Base-by-base conservation (phyloP, 306 rosid genomes). In the Sicyos baderoa region DNA sequence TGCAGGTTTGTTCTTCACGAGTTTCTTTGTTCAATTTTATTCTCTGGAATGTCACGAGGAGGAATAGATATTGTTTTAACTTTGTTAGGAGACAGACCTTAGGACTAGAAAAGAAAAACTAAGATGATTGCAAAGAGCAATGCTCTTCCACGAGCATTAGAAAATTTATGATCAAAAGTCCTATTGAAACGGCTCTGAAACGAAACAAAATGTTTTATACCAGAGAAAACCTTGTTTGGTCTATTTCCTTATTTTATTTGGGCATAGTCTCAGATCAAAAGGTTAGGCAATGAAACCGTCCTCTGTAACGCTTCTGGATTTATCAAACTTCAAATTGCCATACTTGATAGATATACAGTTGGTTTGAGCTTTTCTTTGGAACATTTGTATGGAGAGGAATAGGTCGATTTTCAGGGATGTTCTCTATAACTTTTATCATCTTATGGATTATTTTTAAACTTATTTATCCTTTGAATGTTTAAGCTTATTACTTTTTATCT, bases 1-100 rank as follows among this genome's bases (percentile, higher is more conserved):
- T 94, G 99, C 49, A 90, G 98, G 97, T 82, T 49, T 60, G 89
- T 75, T 55, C 60, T 12, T 1, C 6, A 22, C 47, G 11, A 58
- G 32, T 17, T 17, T 72, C 64, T n/a, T 17, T 42, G 44, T n/a
- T 66, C 67, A 25, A 62, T 40, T 19, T 61, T 37, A 6, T 47
- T 45, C 54, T 9, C 0, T 47, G 14, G 45, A 15, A 23, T 45
- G 37, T 21, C 40, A 18, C 21, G 11, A 65, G 54, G 23, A 48
- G 56, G 15, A 23, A 48, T 5, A 5, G 1, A 37, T 37, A 37
- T 37, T 37, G 44, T 9, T 44, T 21, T 65, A 53, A 42, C 4
- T 65, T 45, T 65, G 70, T 19, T 65, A 45, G 54, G 53, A 21
- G 55, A 2, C 18, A 42, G 35, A 11, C 12, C 54, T 19, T 19